Base-by-base conservation (phyloP, 768 basidiomycete genomes). In the Cystofilobasidium ferigula region DNA sequence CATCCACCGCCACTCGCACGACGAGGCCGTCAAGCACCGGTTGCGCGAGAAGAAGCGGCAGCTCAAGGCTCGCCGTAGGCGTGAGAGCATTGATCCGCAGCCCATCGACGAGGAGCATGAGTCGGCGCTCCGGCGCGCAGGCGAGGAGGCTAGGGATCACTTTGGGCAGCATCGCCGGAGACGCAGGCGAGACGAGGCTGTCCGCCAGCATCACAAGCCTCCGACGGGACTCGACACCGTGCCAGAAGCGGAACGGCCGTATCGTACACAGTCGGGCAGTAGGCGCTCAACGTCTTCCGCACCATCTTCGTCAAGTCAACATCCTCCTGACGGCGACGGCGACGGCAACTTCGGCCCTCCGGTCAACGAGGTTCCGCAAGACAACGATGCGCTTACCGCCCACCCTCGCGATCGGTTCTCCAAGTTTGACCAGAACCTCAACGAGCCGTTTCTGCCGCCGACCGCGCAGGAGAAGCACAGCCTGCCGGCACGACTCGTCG, bases 401-500 rank as follows among this genome's bases (percentile, higher is more conserved):
- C 51, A 54, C 16, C 51, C 51, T 3, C 51, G 51, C 26, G 51
- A 54, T 5, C 51, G 51, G 2, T 54, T 22, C 51, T 16, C 51
- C 28, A 16, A n/a, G 2, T 54, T 54, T 20, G 51, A 54, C 30
- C 51, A 54, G 16, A 54, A 54, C 30, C 51, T 54, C 51, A 54
- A 54, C 30, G 51, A 54, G 51, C 51, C 51, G 4, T 54, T 54
- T n/a, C 51, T 54, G 10, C 51, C 51, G 28, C 51, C 51, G 9
- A 54, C 48, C 3, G 48, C 10, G 5, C 28, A 54, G 30, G 51
- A 54, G 28, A 32, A 32, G 30, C 8, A 6, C 51, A 54, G 20
- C 51, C 26, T 54, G 5, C 28, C 28, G 14, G 32, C 28, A 4
- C 51, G 51, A 16, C 1, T 54, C 18, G 1, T 54, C 51, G 51